Conservation (phyloP, 306 rosid species). For the Medicago ruthenica region DNA sequence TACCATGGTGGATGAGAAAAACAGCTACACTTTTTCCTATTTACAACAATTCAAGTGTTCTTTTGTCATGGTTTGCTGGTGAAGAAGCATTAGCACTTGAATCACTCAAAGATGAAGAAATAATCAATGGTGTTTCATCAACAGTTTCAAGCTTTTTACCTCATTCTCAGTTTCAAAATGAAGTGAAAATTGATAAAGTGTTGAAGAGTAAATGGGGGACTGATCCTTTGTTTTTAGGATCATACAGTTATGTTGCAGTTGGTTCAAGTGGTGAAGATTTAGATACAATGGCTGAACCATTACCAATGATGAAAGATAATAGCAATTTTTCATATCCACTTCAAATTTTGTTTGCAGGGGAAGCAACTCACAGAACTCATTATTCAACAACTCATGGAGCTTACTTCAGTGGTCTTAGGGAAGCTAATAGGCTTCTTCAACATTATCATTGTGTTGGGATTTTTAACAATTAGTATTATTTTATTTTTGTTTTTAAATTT, state of each 20-base stretch:
- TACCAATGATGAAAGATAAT: constrained; percentile 51
- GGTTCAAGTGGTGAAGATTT: constrained; percentile 93
- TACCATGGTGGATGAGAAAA: constrained; percentile 97
- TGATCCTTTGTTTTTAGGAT: constrained; percentile 89
- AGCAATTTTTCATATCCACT: constrained; percentile 60
- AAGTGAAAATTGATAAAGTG: constrained; percentile 41
- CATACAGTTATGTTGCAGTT: constrained; percentile 82
- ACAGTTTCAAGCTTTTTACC: constrained; percentile 62
- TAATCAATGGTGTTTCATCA: constrained; percentile 70
- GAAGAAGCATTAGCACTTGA: constrained; percentile 85
- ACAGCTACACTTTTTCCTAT: constrained; percentile 78
- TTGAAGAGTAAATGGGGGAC: constrained; percentile 82
- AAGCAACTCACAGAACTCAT: constrained; percentile 97
- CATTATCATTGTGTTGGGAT: constrained; percentile 77
- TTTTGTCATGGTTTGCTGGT: constrained; percentile 91
- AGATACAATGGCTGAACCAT: constrained; percentile 87
- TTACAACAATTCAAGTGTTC: constrained; percentile 69
- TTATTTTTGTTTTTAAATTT: constrained; percentile 31
- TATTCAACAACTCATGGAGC: constrained; percentile 99
- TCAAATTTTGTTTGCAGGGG: constrained; percentile 95
- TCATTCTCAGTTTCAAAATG: constrained; percentile 38
- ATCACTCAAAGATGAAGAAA: constrained; percentile 72
- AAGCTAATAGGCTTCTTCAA: constrained; percentile 92
- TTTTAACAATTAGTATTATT: constrained; percentile 45
- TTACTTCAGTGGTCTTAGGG: constrained; percentile 95